A percentile compares a stretch with the other conserved stretches of the same genome.
Evolutionary conservation across 2,329 filamentous ascomycete genomes (phyloP).

Genomic region (Coleophoma crateriformis): DNA sequence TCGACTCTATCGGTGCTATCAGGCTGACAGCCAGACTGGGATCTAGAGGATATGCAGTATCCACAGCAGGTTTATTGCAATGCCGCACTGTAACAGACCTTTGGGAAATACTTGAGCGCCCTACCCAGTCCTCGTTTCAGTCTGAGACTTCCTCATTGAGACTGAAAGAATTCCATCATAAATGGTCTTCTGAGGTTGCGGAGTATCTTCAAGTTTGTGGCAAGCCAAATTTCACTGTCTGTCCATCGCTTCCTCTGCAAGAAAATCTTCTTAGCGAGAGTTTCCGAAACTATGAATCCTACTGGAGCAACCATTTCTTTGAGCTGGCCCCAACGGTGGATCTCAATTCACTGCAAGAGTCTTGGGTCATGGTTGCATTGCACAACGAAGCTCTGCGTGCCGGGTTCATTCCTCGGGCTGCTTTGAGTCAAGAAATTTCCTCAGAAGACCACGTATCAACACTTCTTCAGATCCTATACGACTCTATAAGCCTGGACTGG

Average conservation of each 20-base stretch:
- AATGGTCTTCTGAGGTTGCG: neutral
- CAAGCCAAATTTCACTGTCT: neutral
- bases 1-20: neutral
- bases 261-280: slow-evolving; percentile 29
- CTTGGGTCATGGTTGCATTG: slow-evolving; percentile 9
- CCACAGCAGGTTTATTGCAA: neutral
- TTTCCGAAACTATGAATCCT: slow-evolving; percentile 25
- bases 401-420: slow-evolving; percentile 23
- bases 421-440: neutral
- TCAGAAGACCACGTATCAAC: neutral
- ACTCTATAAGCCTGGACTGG: neutral
- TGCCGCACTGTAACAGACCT: neutral
- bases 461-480: neutral
- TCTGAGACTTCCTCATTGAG: neutral
- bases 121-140: neutral
- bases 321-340: slow-evolving; percentile 19
- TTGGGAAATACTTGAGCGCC: slow-evolving; percentile 6
- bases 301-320: slow-evolving; percentile 30
- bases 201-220: neutral
- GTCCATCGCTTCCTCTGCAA: slow-evolving; percentile 23
- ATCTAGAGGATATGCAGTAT: neutral
- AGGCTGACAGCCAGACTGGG: neutral
- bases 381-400: slow-evolving; percentile 25
- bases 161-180: neutral
- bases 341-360: slow-evolving; percentile 19